Percentiles rank a stretch among this genome's conserved stretches.
These are phyloP conservation scores for Chytriomyces confervae DNA, from an alignment of 192 early-diverging fungal species.

Conservation along the genomic window DNA sequence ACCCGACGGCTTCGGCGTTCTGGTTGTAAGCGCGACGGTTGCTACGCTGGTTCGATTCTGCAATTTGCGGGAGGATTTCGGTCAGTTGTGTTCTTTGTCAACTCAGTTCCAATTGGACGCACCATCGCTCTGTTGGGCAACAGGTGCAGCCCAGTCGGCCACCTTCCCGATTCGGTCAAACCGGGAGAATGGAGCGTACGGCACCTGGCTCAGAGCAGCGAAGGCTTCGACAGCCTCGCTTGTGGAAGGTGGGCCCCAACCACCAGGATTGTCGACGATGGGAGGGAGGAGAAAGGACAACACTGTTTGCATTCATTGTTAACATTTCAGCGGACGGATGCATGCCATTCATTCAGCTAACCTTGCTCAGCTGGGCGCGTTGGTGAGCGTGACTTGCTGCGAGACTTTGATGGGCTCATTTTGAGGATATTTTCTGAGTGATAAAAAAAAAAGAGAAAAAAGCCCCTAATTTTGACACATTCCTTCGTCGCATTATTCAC, in stretches of 20 bases:
- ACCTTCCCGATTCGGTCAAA: slow-evolving; percentile 92
- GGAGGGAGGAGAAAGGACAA: slow-evolving; percentile 74
- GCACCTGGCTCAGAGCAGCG: slow-evolving; percentile 77
- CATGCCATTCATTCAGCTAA: no score
- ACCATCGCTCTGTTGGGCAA: slow-evolving; percentile 6
- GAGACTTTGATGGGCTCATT: no score
- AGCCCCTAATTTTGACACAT: no score
- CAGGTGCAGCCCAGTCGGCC: slow-evolving; percentile 78
- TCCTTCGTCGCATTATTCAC: no score
- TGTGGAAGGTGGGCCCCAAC: slow-evolving; percentile 80
- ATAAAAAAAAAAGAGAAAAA: no score
- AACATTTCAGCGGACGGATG: no score
- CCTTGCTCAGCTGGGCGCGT: no score
- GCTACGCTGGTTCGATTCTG: slow-evolving; percentile 14
- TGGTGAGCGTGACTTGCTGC: no score
- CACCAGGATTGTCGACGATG: slow-evolving; percentile 80
- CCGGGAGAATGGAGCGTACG: slow-evolving; percentile 95
- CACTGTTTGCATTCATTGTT: neutral
- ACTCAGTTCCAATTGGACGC: slow-evolving; percentile 9
- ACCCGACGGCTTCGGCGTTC: slow-evolving; percentile 77
- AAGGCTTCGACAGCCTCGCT: slow-evolving; percentile 18
- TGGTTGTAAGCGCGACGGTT: slow-evolving; percentile 32
- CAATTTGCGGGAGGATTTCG: slow-evolving; percentile 8
- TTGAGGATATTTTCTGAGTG: no score
- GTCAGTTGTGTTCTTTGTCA: neutral